Base-by-base conservation (phyloP, 1,139 yeast genomes). In the Sugiyamaella pinicola region DNA sequence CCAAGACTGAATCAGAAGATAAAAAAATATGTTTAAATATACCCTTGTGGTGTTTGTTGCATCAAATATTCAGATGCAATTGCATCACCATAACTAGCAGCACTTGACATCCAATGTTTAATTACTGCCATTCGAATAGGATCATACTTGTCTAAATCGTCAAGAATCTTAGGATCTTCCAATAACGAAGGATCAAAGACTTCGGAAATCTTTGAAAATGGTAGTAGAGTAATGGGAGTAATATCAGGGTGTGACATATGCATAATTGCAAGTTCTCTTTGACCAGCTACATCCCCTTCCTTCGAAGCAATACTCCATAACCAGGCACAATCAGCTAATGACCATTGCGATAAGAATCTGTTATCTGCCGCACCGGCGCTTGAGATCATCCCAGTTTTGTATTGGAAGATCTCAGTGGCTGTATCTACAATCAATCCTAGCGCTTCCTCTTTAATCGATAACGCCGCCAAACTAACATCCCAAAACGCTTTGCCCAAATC, bases 381-480 rank as follows among this genome's bases (percentile, higher is more conserved):
- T 5, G 35, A 22, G 42, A 49, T 49, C 49, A 53, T 41, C 22
- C 53, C 53, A 7, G 66, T 64, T 22, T 61, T 58, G 51, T 64
- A 63, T 53, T 67, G 67, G 52, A 71, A 64, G 31, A 71, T 60
- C 39, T 71, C 70, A 21, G 64, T 56, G 1, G 74, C 72, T 4
- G 65, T 58, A 29, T 66, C 69, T 34, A 66, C 68, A 41, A 70
- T 58, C 21, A 65, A 54, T 19, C 59, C 56, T 19, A 70, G 57
- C 3, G 65, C 67, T 34, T 68, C 69, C 35, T 69, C 70, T 51
- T 70, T 63, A 40, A 70, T 59, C 12, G 70, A 64, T 47, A 63
- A 54, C 1, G 73, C 73, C 1, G 73, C 74, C 42, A 69, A 61
- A 37, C 70, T 64, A 33, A 70, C 73, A 47, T 70, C 74, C 68